Evolutionary conservation across 345 rosid species (phyloP), one percentile per base, ranked within the genome.

Genomic region (Dipteronia sinensis): DNA sequence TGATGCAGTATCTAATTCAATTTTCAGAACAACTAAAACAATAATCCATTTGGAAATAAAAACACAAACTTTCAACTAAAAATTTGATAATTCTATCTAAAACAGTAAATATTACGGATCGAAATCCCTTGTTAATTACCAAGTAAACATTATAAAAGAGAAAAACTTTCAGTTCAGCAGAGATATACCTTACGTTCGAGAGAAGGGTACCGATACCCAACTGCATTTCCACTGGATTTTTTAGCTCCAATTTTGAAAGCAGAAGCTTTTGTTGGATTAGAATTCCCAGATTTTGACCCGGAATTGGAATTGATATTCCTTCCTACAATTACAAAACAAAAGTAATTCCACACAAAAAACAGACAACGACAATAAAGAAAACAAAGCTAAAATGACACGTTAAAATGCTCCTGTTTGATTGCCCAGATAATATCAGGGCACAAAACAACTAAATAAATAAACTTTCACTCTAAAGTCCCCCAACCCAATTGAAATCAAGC

Each of bases 161-260:
- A 20, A 42, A 42, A 42, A 42, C 9, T 42, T 22, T 6, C 19
- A 15, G 47, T 2, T 3, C 73, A 58, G 19, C n/a, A 75, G 67
- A 19, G 69, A 29, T 66, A 68, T 85, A 90, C 97, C 90, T 83
- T 84, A 74, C n/a, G 68, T 78, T 90, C 70, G 25, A 75, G 8
- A 56, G 87, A 71, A 66, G 98, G 89, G 73, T 95, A 93, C 31
- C 34, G 74, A 71, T 88, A 92, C 20, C 75, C 84, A 68, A 81
- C 80, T 42, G 82, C 80, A 74, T 82, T 83, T 5, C 88, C 82
- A 78, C 13, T 59, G 0, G 83, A 77, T 72, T 76, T 90, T 71
- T 63, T 76, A 1, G 80, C 74, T 65, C 78, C 89, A 75, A 27
- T 80, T 38, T 86, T 87, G 10, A 88, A 88, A 84, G 80, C 81